Evolutionary conservation across 345 rosid genomes (phyloP).

Genomic region (Arabidopsis suecica): DNA sequence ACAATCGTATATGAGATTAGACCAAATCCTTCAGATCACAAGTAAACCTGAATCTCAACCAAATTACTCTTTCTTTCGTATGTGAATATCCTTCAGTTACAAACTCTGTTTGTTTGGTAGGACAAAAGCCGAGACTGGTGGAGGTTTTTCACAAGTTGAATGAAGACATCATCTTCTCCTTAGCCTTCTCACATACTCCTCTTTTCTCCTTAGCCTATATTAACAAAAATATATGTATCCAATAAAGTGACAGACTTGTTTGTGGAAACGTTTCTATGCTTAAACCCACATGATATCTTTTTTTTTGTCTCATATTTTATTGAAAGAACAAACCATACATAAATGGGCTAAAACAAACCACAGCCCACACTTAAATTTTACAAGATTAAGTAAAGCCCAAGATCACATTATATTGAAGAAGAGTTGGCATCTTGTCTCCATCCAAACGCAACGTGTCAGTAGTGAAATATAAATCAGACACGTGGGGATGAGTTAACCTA

Average conservation of each 20-base stretch:
- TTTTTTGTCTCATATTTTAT: no score
- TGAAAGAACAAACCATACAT: no score
- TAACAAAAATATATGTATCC: conserved; percentile 19
- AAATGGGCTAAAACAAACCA: no score
- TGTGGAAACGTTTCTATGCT: not conserved
- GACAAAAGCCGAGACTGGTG: conserved; percentile 67
- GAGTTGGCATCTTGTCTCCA: no score
- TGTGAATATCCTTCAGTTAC: conserved; percentile 1
- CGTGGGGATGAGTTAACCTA: no score
- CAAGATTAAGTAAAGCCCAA: no score
- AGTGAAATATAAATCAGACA: no score
- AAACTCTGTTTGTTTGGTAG: conserved; percentile 51
- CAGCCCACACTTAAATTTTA: no score
- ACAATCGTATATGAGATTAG: conserved; percentile 88
- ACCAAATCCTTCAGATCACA: conserved; percentile 99
- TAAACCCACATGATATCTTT: not conserved
- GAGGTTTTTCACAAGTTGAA: conserved; percentile 68
- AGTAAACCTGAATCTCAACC: conserved; percentile 62
- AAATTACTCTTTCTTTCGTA: not conserved
- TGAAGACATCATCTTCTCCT: conserved; percentile 46
- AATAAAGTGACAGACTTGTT: conserved; percentile 15
- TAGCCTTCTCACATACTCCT: not conserved
- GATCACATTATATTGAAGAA: no score
- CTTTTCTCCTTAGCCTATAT: not conserved
- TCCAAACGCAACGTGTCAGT: no score